Evolutionary conservation across 2,329 filamentous ascomycete genomes (phyloP).

Genomic region (Fusarium irregulare): DNA sequence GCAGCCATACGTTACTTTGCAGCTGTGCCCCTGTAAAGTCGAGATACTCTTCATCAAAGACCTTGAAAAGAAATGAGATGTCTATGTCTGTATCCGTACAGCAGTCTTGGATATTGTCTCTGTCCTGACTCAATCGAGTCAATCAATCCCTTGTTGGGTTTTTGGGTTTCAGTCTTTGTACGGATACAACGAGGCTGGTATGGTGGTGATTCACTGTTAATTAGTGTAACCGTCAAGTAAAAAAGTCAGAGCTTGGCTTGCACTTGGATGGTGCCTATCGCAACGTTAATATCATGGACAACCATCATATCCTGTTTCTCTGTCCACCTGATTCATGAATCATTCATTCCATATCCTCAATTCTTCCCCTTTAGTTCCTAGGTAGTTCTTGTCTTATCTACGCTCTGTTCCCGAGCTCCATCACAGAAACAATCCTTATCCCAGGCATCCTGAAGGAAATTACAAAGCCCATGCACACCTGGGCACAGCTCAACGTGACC

Average conservation of each 20-base stretch:
- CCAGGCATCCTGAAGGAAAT: slow-evolving; percentile 23
- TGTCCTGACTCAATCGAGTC: slow-evolving; percentile 11
- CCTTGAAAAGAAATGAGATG: slow-evolving; percentile 1
- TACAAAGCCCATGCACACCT: slow-evolving; percentile 35
- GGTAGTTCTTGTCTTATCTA: neutral
- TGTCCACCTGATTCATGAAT: slow-evolving; percentile 32
- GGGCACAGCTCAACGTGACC: slow-evolving; percentile 36
- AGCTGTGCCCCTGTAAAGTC: slow-evolving; percentile 20
- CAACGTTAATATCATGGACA: slow-evolving; percentile 34
- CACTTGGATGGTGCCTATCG: slow-evolving; percentile 9
- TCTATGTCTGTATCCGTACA: neutral
- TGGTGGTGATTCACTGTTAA: neutral
- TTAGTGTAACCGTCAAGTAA: slow-evolving; percentile 17
- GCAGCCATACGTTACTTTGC: slow-evolving; percentile 36
- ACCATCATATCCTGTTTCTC: neutral
- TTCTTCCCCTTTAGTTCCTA: neutral
- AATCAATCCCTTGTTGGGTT: slow-evolving; percentile 6
- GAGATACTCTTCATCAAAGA: slow-evolving; percentile 16
- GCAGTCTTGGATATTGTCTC: neutral
- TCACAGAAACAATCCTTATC: slow-evolving; percentile 11
- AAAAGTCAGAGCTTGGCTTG: neutral
- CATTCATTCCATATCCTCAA: slow-evolving; percentile 16
- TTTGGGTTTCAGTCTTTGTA: neutral
- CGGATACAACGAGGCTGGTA: neutral
- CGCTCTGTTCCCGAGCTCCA: neutral